Percentiles rank a stretch among this genome's conserved stretches.
These are phyloP conservation scores for Astragalus glycyphyllos DNA, from an alignment of 306 rosid genomes.

Conservation along the genomic window DNA sequence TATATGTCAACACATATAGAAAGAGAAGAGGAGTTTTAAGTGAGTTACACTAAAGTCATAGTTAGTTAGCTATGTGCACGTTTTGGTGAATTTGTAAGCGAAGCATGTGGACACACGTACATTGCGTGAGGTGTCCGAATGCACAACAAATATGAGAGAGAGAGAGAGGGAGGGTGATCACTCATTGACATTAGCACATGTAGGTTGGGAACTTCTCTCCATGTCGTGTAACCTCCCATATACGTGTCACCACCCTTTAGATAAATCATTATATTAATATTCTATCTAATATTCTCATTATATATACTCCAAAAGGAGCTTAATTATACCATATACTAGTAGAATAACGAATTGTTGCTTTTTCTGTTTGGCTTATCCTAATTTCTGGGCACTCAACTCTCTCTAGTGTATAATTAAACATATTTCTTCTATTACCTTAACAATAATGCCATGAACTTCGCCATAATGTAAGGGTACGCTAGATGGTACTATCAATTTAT, in stretches of 20 bases:
- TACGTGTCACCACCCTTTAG: constrained; percentile 23
- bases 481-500: not conserved
- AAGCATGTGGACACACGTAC: constrained; percentile 57
- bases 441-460: constrained; percentile 40
- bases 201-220: constrained; percentile 50
- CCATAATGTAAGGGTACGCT: constrained; percentile 33
- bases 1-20: constrained; percentile 3
- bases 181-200: constrained; percentile 61
- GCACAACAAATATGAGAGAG: constrained; percentile 42
- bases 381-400: constrained; percentile 47
- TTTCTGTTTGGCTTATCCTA: constrained; percentile 45
- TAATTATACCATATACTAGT: constrained; percentile 31
- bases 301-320: constrained; percentile 33
- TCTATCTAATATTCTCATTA: constrained; percentile 24
- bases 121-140: constrained; percentile 70
- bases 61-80: constrained; percentile 74
- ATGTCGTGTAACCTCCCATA: too few relatives aligned
- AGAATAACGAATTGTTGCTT: constrained; percentile 30
- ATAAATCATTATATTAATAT: constrained; percentile 8
- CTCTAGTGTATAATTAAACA: constrained; percentile 16
- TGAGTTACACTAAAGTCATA: constrained; percentile 21
- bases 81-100: constrained; percentile 61
- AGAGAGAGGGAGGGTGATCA: constrained; percentile 8
- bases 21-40: constrained; percentile 30
- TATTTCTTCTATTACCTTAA: constrained; percentile 19